Evolutionary conservation across 2,329 filamentous ascomycete species (phyloP), one percentile per base, ranked within the genome.

Genomic region (Exophiala sp.): DNA sequence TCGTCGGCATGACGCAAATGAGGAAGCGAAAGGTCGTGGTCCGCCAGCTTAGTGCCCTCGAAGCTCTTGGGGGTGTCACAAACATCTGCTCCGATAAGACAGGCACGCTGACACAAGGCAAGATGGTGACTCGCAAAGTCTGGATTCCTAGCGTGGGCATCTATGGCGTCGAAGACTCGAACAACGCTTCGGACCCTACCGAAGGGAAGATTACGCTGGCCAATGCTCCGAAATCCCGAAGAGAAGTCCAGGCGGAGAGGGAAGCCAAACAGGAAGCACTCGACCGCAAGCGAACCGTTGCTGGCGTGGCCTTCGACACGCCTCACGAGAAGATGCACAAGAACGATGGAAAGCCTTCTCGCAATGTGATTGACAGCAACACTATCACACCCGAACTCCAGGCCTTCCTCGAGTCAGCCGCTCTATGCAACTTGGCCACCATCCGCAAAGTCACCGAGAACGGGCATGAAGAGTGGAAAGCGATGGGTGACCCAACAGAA

Each of bases 401-500:
- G 54, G 72, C 70, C 4, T 81, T 81, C 59, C 71, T 84, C 8
- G 72, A 75, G 36, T 75, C 79, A 8, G 74, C 80, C 20, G 77
- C 82, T 16, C 70, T 85, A 4, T 80, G 78, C 60, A 82, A 82
- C 57, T 68, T 82, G 16, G 78, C 79, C 1, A 69, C 69, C 7
- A 72, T 82, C 6, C 75, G 78, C 42, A 69, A 75, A 54, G 72
- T 74, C 38, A 63, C 69, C 3, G 65, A 73, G 20, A 57, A 60
- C 44, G 61, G 61, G 8, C 65, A 69, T 4, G 61, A 63, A 5
- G 68, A 70, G 40, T 85, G 82, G 82, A 75, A 78, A 47, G 76
- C 80, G 21, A 77, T 80, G 43, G 83, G 82, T n/a, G 81, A 85
- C 58, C 81, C 82, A 1, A 87, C 84, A 2, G 84, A 87, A 62